Evolutionary conservation across 108 stramenopile genomes (phyloP), one percentile per base, ranked within the genome.

Genomic region (Fistulifera solaris): DNA sequence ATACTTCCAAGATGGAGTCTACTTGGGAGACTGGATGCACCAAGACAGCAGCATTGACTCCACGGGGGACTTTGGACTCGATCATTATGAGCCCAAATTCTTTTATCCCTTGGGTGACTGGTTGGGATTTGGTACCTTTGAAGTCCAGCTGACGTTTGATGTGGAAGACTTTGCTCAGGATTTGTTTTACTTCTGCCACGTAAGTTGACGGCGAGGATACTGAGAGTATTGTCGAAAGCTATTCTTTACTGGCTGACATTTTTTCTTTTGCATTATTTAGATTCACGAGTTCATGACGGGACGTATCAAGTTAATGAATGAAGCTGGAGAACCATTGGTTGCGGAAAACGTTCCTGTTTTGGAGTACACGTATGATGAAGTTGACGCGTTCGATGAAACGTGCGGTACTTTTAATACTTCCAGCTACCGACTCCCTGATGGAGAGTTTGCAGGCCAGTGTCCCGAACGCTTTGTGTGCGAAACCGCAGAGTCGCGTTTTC

Each of bases 171-270:
- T 56, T 47, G 54, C 56, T 11, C 42, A 77, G 54, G 94, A 95
- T 59, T 76, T 95, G 22, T 95, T 95, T 57, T 92, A 92, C 68
- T 95, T 95, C 56, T 95, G 94, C 64, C 94, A 95, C 60, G n/a
- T n/a, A n/a, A n/a, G n/a, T n/a, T n/a, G n/a, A n/a, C n/a, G n/a
- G n/a, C n/a, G n/a, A n/a, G n/a, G n/a, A n/a, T n/a, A n/a, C n/a
- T n/a, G n/a, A n/a, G n/a, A n/a, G n/a, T n/a, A n/a, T n/a, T n/a
- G n/a, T n/a, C n/a, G n/a, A n/a, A n/a, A n/a, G n/a, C n/a, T n/a
- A n/a, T n/a, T n/a, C n/a, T n/a, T n/a, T n/a, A n/a, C n/a, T n/a
- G n/a, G n/a, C n/a, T n/a, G n/a, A n/a, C n/a, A n/a, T n/a, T n/a
- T n/a, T n/a, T n/a, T n/a, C n/a, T n/a, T n/a, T n/a, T n/a, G n/a